Evolutionary conservation across 1,284 basidiomycete genomes (phyloP), one percentile per base, ranked within the genome.

Genomic region (Ganoderma boninense): DNA sequence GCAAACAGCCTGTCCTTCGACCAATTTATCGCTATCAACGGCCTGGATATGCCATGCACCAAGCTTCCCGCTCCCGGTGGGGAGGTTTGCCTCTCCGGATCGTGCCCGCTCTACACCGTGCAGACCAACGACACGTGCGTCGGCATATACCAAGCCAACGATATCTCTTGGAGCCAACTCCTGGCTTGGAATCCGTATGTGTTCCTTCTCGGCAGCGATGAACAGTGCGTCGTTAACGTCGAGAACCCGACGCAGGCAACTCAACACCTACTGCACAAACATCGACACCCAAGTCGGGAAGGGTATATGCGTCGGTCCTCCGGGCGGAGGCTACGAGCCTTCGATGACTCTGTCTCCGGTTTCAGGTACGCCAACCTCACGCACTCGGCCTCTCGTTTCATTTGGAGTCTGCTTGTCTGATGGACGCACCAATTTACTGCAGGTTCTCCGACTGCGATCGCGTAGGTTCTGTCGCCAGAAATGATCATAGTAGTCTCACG

Each of bases 171-270:
- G 62, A 46, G 42, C 43, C 69, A 70, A 44, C 59, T 70, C 5
- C 65, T 70, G 11, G 65, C 69, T 7, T 70, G 69, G 69, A 70
- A 70, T 44, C 69, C 69, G 65, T 67, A 44, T 16, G 62, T 46
- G 2, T 16, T 26, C 11, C 23, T 29, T 42, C 23, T n/a, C 63
- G n/a, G 10, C n/a, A 8, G n/a, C 18, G n/a, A 10, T 49, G 18
- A 62, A 29, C 35, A 38, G 1, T 64, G 7, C 20, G 2, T 23
- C 11, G n/a, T 20, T 49, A 7, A 49, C 1, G 46, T 10, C 10
- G 20, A 49, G 20, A 20, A 20, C 18, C 8, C 20, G 1, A 49
- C n/a, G n/a, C 18, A 49, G 46, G 46, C 46, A 49, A 11, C 18
- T 49, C 46, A 49, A 49, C 6, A 49, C 7, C 46, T 49, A 49